A percentile compares a stretch with the other conserved stretches of the same genome.
Evolutionary conservation across 495 filamentous ascomycete species (phyloP).

Genomic region (Aspergillus kassunensis): DNA sequence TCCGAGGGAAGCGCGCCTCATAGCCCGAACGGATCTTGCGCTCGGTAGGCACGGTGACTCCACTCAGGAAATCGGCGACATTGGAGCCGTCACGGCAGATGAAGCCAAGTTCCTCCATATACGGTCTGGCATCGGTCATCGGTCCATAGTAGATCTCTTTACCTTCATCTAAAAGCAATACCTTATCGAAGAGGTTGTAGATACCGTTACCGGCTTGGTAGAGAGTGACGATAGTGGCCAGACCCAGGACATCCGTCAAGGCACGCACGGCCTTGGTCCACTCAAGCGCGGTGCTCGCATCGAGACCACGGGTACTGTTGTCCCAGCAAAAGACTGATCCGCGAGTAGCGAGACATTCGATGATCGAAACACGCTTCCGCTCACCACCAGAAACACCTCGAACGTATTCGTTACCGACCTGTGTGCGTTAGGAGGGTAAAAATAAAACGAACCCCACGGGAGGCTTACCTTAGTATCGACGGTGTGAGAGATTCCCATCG

Average conservation of each 20-base stretch:
- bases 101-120: constrained; percentile 66
- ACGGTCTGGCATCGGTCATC: constrained; percentile 54
- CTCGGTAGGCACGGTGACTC: constrained; percentile 66
- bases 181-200: constrained; percentile 63
- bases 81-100: constrained; percentile 62
- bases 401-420: constrained; percentile 72
- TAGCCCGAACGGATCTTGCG: constrained; percentile 54
- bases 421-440: not conserved
- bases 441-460: no score
- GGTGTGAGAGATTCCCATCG: constrained; percentile 74
- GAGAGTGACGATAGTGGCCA: constrained; percentile 46
- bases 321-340: constrained; percentile 60
- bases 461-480: constrained; percentile 62
- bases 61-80: constrained; percentile 62
- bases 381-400: constrained; percentile 77
- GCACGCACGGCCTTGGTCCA: constrained; percentile 45
- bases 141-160: constrained; percentile 60
- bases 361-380: constrained; percentile 64
- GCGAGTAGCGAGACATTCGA: constrained; percentile 59
- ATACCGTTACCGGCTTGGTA: constrained; percentile 63
- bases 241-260: constrained; percentile 43
- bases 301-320: constrained; percentile 57
- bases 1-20: constrained; percentile 44
- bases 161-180: constrained; percentile 60
- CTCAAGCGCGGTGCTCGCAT: constrained; percentile 55